Evolutionary conservation across 768 basidiomycete genomes (phyloP).

Genomic region (Dictyophora rubrovolvata): DNA sequence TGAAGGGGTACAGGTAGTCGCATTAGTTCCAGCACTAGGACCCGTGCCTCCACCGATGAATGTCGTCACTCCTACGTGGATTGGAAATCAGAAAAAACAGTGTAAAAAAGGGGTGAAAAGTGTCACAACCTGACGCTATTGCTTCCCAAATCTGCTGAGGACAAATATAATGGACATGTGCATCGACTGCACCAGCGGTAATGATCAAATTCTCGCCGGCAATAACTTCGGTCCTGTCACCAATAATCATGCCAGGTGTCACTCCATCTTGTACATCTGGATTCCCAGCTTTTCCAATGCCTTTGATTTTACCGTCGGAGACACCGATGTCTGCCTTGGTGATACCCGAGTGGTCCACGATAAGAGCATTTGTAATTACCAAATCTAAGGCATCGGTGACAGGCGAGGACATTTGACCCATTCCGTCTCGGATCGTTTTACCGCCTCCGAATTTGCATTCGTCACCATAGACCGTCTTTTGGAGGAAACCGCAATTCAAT

Average conservation of each 20-base stretch:
- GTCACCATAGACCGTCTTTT: constrained; percentile 80
- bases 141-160: constrained; percentile 88
- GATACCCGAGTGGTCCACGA: constrained; percentile 92
- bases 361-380: constrained; percentile 90
- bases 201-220: constrained; percentile 92
- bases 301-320: constrained; percentile 68
- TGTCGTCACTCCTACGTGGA: constrained; percentile 65
- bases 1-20: constrained; percentile 91
- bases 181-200: constrained; percentile 89
- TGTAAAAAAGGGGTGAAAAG: neutral
- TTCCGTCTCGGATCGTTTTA: constrained; percentile 89
- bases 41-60: constrained; percentile 97
- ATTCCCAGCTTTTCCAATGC: constrained; percentile 96
- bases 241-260: constrained; percentile 61
- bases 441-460: constrained; percentile 98
- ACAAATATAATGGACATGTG: constrained; percentile 91
- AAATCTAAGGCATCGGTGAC: constrained; percentile 69
- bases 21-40: constrained; percentile 79
- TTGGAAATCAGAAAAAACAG: constrained; percentile 13
- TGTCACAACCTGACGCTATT: constrained; percentile 34
- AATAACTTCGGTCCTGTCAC: constrained; percentile 89
- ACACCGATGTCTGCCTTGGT: constrained; percentile 96
- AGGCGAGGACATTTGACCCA: constrained; percentile 80
- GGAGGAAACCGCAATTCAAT: neutral
- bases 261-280: constrained; percentile 86